Evolutionary conservation across 768 basidiomycete genomes (phyloP), one percentile per base, ranked within the genome.

Genomic region (Pulveroboletus sp.): DNA sequence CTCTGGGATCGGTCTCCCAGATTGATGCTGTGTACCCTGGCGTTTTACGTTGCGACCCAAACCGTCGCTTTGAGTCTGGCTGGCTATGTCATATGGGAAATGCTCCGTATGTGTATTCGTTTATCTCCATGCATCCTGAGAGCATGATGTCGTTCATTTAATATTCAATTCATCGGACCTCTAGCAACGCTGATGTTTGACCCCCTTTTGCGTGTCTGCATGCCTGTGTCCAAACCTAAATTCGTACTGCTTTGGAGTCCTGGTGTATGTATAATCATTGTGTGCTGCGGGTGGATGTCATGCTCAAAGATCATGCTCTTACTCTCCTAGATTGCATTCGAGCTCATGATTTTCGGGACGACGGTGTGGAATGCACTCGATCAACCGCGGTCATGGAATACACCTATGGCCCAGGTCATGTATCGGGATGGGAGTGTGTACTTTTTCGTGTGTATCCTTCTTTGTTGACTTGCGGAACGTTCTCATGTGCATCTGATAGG

Each of bases 21-120:
- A 5, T 39, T 73, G 24, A 59, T 73, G 40, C 18, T 64, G 17
- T 47, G 35, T 38, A 73, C 69, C 1, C 45, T 73, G 4, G 17
- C 36, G 13, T 54, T 67, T 28, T 73, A 64, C 26, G 15, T 69
- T n/a, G 7, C 60, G 4, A 70, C 69, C 0, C 69, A 73, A 30
- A 46, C 62, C 6, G 39, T 57, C 0, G 39, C 63, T 27, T 30
- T 72, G 13, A 42, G 55, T 4, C 57, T 57, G 8, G 57, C 57
- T 1, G 54, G 61, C n/a, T 60, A 64, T 15, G 60, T 70, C 6
- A 55, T 64, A 9, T 43, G 62, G 27, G 48, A 54, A 5, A 53
- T 68, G 48, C 57, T 59, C 3, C 62, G 72, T 73, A 42, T 40
- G 57, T 61, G 55, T 48, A 36, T 36, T 11, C 2, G 9, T 8